Conservation (phyloP, 73 alveolate genomes). For the Tetrahymena borealis region DNA sequence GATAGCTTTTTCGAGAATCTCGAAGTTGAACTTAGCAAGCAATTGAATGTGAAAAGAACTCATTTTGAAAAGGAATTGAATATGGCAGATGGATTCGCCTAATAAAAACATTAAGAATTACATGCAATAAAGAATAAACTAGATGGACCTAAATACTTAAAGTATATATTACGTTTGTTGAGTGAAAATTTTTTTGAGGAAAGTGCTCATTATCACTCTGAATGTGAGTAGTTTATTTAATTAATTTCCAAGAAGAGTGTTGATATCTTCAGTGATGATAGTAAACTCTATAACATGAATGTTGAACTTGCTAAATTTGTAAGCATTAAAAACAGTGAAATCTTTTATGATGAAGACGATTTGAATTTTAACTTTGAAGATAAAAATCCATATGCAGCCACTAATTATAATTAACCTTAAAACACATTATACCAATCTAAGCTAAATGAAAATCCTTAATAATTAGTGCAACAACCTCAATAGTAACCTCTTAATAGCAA, state of each 20-base stretch:
- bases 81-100: conserved; percentile 11
- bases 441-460: background rate
- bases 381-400: background rate
- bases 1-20: conserved; percentile 25
- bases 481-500: background rate
- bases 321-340: conserved; percentile 22
- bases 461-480: background rate
- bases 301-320: conserved; percentile 13
- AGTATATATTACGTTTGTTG: conserved; percentile 13
- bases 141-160: conserved; percentile 17
- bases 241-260: conserved; percentile 20
- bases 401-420: background rate
- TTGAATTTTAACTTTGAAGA: background rate
- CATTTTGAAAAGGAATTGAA: conserved; percentile 18
- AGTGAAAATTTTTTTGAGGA: conserved; percentile 6
- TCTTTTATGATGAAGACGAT: background rate
- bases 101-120: conserved; percentile 16
- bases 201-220: conserved; percentile 2
- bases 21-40: background rate
- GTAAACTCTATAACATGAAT: conserved; percentile 7
- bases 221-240: conserved; percentile 42
- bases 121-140: conserved; percentile 13
- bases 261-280: conserved; percentile 31
- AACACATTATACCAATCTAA: background rate
- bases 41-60: conserved; percentile 12